Base-by-base conservation (phyloP, 176 grass and related monocot species). In the Lolium rigidum region DNA sequence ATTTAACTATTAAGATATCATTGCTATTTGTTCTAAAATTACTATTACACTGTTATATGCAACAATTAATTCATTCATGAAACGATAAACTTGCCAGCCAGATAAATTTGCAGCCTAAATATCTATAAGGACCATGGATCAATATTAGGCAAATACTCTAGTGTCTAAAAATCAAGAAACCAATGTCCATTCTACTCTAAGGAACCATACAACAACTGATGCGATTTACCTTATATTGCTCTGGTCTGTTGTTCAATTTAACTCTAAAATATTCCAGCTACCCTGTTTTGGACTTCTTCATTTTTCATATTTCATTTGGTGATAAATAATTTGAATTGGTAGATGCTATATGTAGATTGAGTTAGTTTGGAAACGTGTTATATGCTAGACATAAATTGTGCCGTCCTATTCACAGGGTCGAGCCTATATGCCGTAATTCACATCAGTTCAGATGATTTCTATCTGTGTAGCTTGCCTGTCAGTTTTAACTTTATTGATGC, bases 331-430 rank as follows among this genome's bases (percentile, higher is more conserved):
- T 24, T 54, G 4, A 77, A 65, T 64, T 66, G 24, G 0, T 64
- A 64, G 21, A 12, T 1, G 10, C 10, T 35, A 35, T 35, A 35
- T 14, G 44, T 44, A 44, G 9, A 48, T 48, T 48, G 9, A 35
- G 31, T 35, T 35, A 35, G 31, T 35, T 35, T 35, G 31, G 31
- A 35, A 35, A 35, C 31, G 31, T 35, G 31, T 35, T 35, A 35
- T 44, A 25, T 80, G 43, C 24, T 20, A 26, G 25, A 61, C 73
- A 57, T 80, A 28, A 86, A 47, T 17, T 77, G 49, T 70, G 26
- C 2, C 59, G 47, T 46, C 31, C 14, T 1, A n/a, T 76, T 82
- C 41, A 57, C 15, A 43, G 14, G n/a, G 20, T 4, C 14, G 9
- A 76, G 31, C 35, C 16, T 37, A 59, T 59, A 39, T 24, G 35